phyloP scores from a whole-genome alignment of 192 early-diverging fungal genomes.

The Linnemannia schmuckeri region DNA sequence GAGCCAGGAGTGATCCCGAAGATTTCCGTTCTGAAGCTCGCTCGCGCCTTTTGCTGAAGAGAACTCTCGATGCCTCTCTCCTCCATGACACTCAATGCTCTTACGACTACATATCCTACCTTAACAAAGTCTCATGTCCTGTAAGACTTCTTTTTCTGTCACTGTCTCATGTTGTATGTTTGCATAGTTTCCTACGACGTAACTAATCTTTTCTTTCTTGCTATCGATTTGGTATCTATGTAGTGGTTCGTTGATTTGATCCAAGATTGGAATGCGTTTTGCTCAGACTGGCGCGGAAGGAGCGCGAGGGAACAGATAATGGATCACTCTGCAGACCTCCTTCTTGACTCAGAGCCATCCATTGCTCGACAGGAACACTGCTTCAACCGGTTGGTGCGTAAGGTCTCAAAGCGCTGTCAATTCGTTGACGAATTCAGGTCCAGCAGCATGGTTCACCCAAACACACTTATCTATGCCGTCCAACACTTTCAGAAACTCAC shows the following conservation, averaged over 20 bases:
- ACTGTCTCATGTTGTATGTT: not conserved
- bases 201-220: not conserved
- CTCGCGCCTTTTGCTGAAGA: constrained; percentile 21
- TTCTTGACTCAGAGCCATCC: constrained; percentile 12
- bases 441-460: constrained; percentile 23
- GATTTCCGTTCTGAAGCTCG: not conserved
- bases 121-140: constrained; percentile 43
- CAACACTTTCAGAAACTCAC: constrained; percentile 34
- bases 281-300: constrained; percentile 26
- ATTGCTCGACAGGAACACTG: constrained; percentile 30
- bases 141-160: constrained; percentile 13
- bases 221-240: not conserved
- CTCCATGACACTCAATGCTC: constrained; percentile 24
- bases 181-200: too few relatives aligned
- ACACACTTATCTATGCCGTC: constrained; percentile 36
- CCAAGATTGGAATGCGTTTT: constrained; percentile 44
- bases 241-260: constrained; percentile 44
- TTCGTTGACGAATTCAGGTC: constrained; percentile 40
- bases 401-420: constrained; percentile 24
- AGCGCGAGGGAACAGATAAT: not conserved
- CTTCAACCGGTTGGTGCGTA: constrained; percentile 47
- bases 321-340: not conserved
- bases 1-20: not conserved
- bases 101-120: constrained; percentile 46
- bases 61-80: constrained; percentile 34